Evolutionary conservation across 2,329 filamentous ascomycete species (phyloP), one percentile per base, ranked within the genome.

Genomic region (Aureobasidium musti): DNA sequence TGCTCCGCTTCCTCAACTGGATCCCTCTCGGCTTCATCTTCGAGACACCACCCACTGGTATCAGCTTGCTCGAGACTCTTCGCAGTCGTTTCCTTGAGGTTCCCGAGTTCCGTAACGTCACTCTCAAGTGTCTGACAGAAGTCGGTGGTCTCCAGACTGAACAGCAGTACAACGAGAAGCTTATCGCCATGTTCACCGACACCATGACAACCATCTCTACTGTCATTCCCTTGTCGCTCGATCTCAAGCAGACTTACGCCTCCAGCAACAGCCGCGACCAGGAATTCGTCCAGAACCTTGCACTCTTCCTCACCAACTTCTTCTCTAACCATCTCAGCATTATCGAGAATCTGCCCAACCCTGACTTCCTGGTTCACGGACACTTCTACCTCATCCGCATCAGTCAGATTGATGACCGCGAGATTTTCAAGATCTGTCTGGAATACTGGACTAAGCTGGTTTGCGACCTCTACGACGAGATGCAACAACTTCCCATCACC

Each of bases 391-490:
- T 99, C 17, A 97, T 99, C 74, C 89, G 94, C 69, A 97, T 99
- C 78, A 97, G 93, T 56, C 93, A 99, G 80, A 99, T 99, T 71
- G 95, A 99, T 72, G 96, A 99, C 75, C 89, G 95, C 65, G 95
- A 99, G 78, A 97, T 99, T 70, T 99, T 99, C 87, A 99, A 99
- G 84, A 99, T 99, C 75, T 96, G 91, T 77, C 83, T 99, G 69
- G 96, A 99, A 78, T 99, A 99, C 82, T 99, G 95, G 95, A 95
- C 96, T 43, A 98, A 97, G 80, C 85, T 98, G 60, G 96, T 99
- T 7, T 94, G 96, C 75, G 95, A 98, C 79, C 86, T 99, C 26
- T 99, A 98, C 77, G 95, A 99, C 77, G 95, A 99, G 82, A 97
- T 98, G 93, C 95, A 99, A 79, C 87, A 92, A 70, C 87, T 98